Conservation (phyloP, 345 rosid species). For the Microthlaspi erraticum region DNA sequence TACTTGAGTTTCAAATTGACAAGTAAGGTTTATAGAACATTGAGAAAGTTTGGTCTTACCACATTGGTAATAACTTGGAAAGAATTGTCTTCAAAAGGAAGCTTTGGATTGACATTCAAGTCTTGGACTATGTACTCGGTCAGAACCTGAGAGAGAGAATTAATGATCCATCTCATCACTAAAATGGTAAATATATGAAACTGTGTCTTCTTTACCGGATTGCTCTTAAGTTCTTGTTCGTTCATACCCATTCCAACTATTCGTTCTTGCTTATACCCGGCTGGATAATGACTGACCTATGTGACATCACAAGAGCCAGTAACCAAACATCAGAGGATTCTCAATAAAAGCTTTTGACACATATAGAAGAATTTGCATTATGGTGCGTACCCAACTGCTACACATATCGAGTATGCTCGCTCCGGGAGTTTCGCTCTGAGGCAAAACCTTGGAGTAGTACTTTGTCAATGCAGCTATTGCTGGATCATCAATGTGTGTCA, state of each 20-base stretch:
- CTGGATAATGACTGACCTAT: slow-evolving; percentile 91
- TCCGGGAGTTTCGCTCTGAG: slow-evolving; percentile 79
- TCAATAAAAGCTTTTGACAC: background rate
- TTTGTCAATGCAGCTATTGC: slow-evolving; percentile 88
- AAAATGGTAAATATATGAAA: background rate
- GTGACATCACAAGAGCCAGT: slow-evolving; percentile 31
- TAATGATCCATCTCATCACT: slow-evolving; percentile 21
- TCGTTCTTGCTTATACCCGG: slow-evolving; percentile 84
- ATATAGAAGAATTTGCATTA: background rate
- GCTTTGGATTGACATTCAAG: slow-evolving; percentile 70
- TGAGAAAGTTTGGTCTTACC: slow-evolving; percentile 50
- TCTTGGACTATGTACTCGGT: slow-evolving; percentile 84
- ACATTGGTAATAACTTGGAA: slow-evolving; percentile 85
- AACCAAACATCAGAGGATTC: slow-evolving; percentile 5
- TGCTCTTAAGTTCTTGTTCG: slow-evolving; percentile 80
- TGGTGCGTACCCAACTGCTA: slow-evolving; percentile 86
- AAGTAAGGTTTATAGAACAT: background rate
- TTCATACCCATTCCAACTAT: slow-evolving; percentile 87
- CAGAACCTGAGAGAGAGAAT: slow-evolving; percentile 55
- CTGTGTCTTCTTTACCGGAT: slow-evolving; percentile 54
- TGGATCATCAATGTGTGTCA: slow-evolving; percentile 90
- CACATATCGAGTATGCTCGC: slow-evolving; percentile 88
- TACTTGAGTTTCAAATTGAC: background rate
- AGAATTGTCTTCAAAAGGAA: slow-evolving; percentile 83
- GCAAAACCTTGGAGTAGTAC: slow-evolving; percentile 77